phyloP scores from a whole-genome alignment of 257 asterid species.

The Thymus quinquecostatus region DNA sequence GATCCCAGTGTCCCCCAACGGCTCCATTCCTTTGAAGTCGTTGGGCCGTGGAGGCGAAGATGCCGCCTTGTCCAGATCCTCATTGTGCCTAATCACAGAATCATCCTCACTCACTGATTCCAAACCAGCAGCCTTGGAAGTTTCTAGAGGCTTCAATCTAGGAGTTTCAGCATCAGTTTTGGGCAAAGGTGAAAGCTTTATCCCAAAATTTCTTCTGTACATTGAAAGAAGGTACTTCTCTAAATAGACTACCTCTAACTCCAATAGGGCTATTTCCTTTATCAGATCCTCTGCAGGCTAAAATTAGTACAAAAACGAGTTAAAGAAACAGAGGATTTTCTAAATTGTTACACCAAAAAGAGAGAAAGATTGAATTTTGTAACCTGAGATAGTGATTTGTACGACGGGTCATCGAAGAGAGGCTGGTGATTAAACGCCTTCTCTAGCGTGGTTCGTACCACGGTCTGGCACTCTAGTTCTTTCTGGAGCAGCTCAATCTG shows the following conservation, averaged over 20 bases:
- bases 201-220: constrained; percentile 57
- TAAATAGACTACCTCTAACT: constrained; percentile 64
- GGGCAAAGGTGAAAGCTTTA: constrained; percentile 41
- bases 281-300: constrained; percentile 80
- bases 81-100: constrained; percentile 24
- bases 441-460: constrained; percentile 54
- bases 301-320: neutral
- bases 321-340: neutral
- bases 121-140: constrained; percentile 32
- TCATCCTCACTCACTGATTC: constrained; percentile 31
- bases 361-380: neutral
- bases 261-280: constrained; percentile 69
- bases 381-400: constrained; percentile 66
- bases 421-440: constrained; percentile 55
- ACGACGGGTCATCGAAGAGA: constrained; percentile 43
- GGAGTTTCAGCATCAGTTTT: constrained; percentile 30
- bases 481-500: constrained; percentile 63
- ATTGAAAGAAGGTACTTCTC: constrained; percentile 83
- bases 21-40: constrained; percentile 47
- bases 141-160: constrained; percentile 25
- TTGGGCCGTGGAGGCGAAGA: constrained; percentile 26
- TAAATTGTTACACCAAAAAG: neutral
- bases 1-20: constrained; percentile 53
- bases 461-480: constrained; percentile 59
- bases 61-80: constrained; percentile 18